Percentiles rank a stretch among this genome's conserved stretches.
phyloP scores from a whole-genome alignment of 257 asterid genomes.

The Solanum pennellii region DNA sequence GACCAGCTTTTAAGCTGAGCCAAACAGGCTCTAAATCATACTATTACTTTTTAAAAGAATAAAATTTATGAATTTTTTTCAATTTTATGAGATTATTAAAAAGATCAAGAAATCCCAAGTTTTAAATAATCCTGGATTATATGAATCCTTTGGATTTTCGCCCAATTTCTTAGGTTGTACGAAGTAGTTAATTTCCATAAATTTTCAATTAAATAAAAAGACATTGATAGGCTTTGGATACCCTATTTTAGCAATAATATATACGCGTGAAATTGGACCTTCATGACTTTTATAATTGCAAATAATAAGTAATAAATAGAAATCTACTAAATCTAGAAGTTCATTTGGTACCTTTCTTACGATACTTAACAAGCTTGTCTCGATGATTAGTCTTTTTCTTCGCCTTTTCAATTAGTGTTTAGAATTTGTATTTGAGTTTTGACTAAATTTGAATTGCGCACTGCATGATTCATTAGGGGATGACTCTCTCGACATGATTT shows the following conservation, averaged over 20 bases:
- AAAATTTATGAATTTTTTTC: too few species aligned
- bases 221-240: not conserved
- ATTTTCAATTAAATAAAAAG: not conserved
- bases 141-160: not conserved
- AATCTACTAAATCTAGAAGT: not conserved
- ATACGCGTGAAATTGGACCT: not conserved
- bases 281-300: not conserved
- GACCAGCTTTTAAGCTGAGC: too few species aligned
- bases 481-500: rapidly evolving
- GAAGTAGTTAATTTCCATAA: not conserved
- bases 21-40: not conserved
- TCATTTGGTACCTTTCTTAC: not conserved
- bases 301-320: not conserved
- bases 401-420: rapidly evolving
- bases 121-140: not conserved
- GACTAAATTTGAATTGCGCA: too few species aligned
- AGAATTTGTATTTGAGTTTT: rapidly evolving
- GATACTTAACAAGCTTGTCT: not conserved
- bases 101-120: not conserved
- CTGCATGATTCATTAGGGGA: rapidly evolving
- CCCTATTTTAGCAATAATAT: not conserved
- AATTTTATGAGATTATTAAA: too few species aligned
- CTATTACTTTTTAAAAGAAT: too few species aligned
- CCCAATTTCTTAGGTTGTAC: not conserved
- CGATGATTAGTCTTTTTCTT: not conserved